Conservation (phyloP, 78 protist genomes). For the Chrysochromulina tobinii region DNA sequence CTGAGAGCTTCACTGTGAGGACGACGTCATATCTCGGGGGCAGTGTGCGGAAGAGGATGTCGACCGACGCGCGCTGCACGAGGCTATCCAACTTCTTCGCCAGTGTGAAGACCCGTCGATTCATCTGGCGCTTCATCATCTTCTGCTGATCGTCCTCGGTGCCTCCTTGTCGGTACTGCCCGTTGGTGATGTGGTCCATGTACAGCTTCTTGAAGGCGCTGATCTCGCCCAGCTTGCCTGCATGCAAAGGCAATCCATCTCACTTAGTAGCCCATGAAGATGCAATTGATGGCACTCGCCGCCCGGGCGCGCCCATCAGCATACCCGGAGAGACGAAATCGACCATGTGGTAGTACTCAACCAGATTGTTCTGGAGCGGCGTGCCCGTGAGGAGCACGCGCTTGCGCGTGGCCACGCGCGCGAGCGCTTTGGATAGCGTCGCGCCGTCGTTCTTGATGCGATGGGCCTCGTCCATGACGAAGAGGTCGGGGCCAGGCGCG, state of each 20-base stretch:
- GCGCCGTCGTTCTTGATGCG: constrained; percentile 50
- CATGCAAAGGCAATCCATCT: no score
- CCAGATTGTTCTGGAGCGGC: constrained; percentile 69
- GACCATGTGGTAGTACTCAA: constrained; percentile 32
- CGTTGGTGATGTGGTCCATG: background rate
- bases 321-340: constrained; percentile 22
- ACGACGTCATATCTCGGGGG: background rate
- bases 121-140: background rate
- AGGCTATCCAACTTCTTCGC: background rate
- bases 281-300: no score
- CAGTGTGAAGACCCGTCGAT: background rate
- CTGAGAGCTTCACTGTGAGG: background rate
- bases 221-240: background rate
- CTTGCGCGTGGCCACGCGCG: constrained; percentile 6
- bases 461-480: constrained; percentile 83
- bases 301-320: background rate
- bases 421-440: background rate
- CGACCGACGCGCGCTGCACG: background rate
- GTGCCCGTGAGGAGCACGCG: constrained; percentile 70
- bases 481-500: constrained; percentile 50
- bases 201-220: background rate
- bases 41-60: background rate
- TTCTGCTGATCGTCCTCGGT: no score
- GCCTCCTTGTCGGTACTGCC: background rate
- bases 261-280: no score